Percentiles rank a stretch among this genome's conserved stretches.
Evolutionary conservation across 2,329 filamentous ascomycete species (phyloP).

Genomic region (Akanthomyces dipterigenus): DNA sequence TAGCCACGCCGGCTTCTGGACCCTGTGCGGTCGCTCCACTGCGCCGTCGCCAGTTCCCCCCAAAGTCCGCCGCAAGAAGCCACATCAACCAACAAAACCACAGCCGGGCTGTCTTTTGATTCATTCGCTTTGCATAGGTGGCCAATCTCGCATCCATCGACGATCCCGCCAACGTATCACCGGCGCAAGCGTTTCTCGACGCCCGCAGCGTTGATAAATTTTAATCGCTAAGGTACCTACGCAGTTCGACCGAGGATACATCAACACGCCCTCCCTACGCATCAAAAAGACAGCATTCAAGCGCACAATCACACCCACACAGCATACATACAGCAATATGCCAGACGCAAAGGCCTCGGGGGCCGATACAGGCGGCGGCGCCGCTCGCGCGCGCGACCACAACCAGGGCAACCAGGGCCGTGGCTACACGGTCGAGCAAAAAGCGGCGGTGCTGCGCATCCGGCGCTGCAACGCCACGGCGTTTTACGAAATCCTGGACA

Average conservation of each 20-base stretch:
- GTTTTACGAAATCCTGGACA: constrained; percentile 89
- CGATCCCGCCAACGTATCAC: not conserved
- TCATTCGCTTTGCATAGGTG: constrained; percentile 1
- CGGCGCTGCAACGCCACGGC: constrained; percentile 75
- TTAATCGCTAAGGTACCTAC: not conserved
- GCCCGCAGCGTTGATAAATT: not conserved
- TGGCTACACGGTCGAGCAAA: constrained; percentile 82
- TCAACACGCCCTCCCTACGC: not conserved
- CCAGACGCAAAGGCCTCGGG: constrained; percentile 44
- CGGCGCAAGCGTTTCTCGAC: not conserved
- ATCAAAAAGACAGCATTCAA: not conserved
- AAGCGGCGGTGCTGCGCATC: constrained; percentile 84
- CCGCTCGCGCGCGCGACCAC: constrained; percentile 53
- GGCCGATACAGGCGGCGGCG: constrained; percentile 39
- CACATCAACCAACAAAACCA: constrained; percentile 12
- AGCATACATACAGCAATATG: not conserved
- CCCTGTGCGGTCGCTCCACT: constrained; percentile 10
- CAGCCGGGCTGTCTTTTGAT: not conserved
- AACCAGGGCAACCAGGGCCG: constrained; percentile 71
- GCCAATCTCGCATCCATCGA: not conserved
- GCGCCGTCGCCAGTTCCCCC: not conserved
- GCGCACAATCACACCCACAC: not conserved
- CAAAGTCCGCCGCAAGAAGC: constrained; percentile 12
- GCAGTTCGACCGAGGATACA: not conserved
- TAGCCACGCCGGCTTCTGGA: constrained; percentile 10